Conservation (phyloP, 768 basidiomycete genomes). For the Cystofilobasidium macerans region DNA sequence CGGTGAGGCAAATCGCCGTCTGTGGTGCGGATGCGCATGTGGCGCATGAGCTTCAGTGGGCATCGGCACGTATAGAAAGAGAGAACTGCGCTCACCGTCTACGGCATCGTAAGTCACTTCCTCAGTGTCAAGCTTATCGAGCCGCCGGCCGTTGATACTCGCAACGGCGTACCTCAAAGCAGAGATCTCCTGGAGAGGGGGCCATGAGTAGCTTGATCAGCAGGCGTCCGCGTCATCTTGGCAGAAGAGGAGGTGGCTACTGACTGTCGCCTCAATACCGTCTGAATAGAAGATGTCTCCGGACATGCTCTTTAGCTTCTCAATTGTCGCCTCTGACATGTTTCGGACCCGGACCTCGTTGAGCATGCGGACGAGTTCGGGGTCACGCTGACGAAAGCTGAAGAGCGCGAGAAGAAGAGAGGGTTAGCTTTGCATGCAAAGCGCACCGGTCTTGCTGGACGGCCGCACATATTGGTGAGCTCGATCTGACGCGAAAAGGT, state of each 20-base stretch:
- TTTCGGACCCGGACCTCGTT: constrained; percentile 95
- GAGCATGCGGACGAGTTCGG: constrained; percentile 61
- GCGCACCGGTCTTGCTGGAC: too few relatives aligned
- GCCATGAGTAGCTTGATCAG: too few relatives aligned
- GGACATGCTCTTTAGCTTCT: constrained; percentile 56
- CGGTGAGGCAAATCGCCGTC: too few relatives aligned
- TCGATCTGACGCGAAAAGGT: constrained; percentile 73
- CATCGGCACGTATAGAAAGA: neutral
- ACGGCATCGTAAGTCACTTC: neutral
- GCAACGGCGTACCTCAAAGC: too few relatives aligned
- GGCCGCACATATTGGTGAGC: constrained; percentile 58
- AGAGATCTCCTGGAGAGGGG: neutral
- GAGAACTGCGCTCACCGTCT: neutral
- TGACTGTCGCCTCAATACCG: constrained; percentile 71
- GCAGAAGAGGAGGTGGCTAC: constrained; percentile 27
- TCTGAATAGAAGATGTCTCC: constrained; percentile 63
- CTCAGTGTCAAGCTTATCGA: constrained; percentile 50
- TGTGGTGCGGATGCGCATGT: constrained; percentile 33
- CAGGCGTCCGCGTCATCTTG: too few relatives aligned
- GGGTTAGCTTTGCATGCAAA: too few relatives aligned
- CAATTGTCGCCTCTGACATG: constrained; percentile 54
- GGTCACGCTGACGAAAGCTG: neutral
- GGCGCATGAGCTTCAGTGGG: too few relatives aligned
- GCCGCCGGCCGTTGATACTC: constrained; percentile 40
- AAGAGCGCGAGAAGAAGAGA: neutral